Percentiles rank a stretch among this genome's conserved stretches.
Evolutionary conservation across 371 early-diverging fungal species (phyloP).

Genomic region (Apophysomyces elegans): DNA sequence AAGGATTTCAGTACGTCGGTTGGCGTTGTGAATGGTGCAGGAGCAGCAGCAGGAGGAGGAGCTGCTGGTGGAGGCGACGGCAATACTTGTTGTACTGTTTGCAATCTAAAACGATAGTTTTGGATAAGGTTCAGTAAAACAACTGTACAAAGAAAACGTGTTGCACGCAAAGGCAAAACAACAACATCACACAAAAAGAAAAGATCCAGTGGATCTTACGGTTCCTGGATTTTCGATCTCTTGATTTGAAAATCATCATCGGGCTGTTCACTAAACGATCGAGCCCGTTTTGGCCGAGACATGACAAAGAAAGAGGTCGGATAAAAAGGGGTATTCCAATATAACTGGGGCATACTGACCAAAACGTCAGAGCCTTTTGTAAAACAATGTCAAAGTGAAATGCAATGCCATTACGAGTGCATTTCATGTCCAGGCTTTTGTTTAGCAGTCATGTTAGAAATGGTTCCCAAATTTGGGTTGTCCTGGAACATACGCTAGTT

Average conservation of each 20-base stretch:
- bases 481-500: too few relatives aligned
- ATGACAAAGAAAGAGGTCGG: not conserved
- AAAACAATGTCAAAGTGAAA: not conserved
- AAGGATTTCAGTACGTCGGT: constrained; percentile 12
- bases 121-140: not conserved
- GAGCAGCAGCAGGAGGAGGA: not conserved
- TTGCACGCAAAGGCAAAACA: not conserved
- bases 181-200: not conserved
- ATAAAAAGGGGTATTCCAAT: constrained; percentile 1
- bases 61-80: not conserved
- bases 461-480: too few relatives aligned
- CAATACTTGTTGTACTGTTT: not conserved
- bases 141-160: not conserved
- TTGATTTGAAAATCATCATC: constrained; percentile 5
- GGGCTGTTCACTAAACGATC: not conserved
- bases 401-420: not conserved
- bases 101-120: constrained; percentile 2
- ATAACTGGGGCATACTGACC: constrained; percentile 10
- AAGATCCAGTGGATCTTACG: constrained; percentile 10
- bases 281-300: constrained; percentile 10
- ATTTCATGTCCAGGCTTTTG: not conserved
- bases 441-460: too few relatives aligned
- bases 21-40: not conserved
- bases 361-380: not conserved
- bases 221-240: constrained; percentile 11